Percentiles rank a stretch among this genome's conserved stretches.
These are phyloP conservation scores for Verbena officinalis DNA, from an alignment of 257 asterid species.

Conservation along the genomic window DNA sequence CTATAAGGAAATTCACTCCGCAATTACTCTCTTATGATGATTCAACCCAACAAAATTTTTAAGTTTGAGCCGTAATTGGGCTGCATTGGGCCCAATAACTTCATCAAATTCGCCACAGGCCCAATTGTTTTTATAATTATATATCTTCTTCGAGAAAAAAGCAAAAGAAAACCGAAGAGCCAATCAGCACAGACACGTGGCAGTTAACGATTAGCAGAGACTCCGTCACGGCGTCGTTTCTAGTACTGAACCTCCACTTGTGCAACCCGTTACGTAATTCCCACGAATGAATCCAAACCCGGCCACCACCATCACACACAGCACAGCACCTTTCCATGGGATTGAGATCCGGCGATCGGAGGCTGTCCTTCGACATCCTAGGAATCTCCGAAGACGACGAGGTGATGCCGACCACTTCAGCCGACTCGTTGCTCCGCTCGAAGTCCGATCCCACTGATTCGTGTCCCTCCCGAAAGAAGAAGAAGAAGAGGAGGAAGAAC, in stretches of 20 bases:
- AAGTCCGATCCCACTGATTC: conserved; percentile 51
- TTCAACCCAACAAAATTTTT: no score
- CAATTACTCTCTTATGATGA: no score
- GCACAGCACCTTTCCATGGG: conserved; percentile 55
- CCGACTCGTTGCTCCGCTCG: conserved; percentile 41
- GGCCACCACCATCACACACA: conserved; percentile 10
- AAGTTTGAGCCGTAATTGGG: no score
- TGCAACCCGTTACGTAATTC: conserved; percentile 16
- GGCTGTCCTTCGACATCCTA: conserved; percentile 67
- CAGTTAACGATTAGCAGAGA: conserved; percentile 9
- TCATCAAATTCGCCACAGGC: no score
- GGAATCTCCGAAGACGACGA: conserved; percentile 45
- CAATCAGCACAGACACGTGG: conserved; percentile 18
- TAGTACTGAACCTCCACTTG: conserved; percentile 16
- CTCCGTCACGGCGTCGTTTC: conserved; percentile 23
- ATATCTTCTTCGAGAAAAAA: no score
- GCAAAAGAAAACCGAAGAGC: no score
- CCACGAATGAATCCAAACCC: conserved; percentile 9
- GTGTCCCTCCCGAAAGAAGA: conserved; percentile 42
- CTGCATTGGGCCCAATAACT: no score
- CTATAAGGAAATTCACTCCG: no score
- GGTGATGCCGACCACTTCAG: conserved; percentile 20
- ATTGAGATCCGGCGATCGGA: conserved; percentile 56
- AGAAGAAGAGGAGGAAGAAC: conserved; percentile 50
- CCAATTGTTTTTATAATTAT: no score